Base-by-base conservation (phyloP, 2,329 filamentous ascomycete species). In the Biscogniauxia sp. region DNA sequence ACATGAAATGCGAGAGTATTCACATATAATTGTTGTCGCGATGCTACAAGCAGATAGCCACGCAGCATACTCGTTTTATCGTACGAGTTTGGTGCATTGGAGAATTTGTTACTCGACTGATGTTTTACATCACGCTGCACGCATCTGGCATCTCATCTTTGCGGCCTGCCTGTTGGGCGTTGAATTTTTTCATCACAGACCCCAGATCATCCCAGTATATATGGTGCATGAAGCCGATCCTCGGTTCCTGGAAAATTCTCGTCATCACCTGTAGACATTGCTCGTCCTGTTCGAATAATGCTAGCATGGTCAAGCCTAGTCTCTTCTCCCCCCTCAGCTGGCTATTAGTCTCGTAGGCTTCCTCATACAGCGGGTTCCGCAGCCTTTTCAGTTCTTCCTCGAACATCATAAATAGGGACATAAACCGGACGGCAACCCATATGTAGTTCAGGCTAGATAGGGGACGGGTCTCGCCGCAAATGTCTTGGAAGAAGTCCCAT, bases 381-480 rank as follows among this genome's bases (percentile, higher is more conserved):
- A 62, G 20, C 20, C 62, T 20, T 2, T 62, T 59, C 25, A 79
- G 63, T 28, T 68, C 52, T 0, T 61, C 53, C 55, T 79, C 74
- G 11, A 78, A 66, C 8, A 54, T 20, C 0, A 15, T 17, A 25
- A 75, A 77, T 0, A 67, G 26, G 3, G 65, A 37, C 52, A 75
- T 54, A 11, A 75, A 66, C 5, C 37, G 20, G 0, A 50, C 50
- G 3, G 69, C 71, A 1, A 73, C 64, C 54, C 59, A 71, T 9
- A 75, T 17, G 51, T 75, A 78, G 62, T 78, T 78, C 5, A 78
- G 19, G 20, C 69, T 68, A 0, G 71, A 75, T 0, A 74, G n/a
- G 2, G 73, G 74, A 1, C 59, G 62, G 25, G 49, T 20, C 3
- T 64, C 32, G 23, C 73, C 70, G 52, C 67, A 69, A 6, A 78